Evolutionary conservation across 108 stramenopile genomes (phyloP).

Genomic region (Chaetoceros tenuissimus): DNA sequence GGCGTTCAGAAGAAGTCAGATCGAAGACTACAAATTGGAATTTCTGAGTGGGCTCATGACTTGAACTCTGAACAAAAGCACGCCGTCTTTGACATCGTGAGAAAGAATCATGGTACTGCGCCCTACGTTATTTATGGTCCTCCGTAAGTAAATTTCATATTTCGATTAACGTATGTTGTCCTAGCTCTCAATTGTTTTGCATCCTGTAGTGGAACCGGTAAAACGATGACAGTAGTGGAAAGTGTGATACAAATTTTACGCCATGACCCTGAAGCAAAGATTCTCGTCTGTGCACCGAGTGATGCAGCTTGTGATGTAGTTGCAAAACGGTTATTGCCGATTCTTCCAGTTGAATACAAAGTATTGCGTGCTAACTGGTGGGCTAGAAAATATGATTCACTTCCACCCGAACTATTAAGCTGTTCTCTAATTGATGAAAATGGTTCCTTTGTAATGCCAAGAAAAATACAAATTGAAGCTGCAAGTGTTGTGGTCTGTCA

Average conservation of each 20-base stretch:
- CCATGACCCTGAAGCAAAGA: neutral
- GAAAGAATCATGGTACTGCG: neutral
- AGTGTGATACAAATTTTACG: constrained; percentile 3
- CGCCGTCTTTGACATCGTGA: constrained; percentile 8
- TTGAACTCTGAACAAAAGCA: constrained; percentile 6
- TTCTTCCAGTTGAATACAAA: neutral
- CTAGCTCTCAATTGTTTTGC: too few relatives aligned
- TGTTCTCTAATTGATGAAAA: neutral
- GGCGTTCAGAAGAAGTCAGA: neutral
- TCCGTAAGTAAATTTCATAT: too few relatives aligned
- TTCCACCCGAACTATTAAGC: constrained; percentile 4
- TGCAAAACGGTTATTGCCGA: constrained; percentile 5
- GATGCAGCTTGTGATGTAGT: constrained; percentile 20
- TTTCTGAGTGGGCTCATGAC: neutral
- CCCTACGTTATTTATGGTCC: constrained; percentile 17
- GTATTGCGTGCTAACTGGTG: neutral
- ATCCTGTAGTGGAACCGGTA: constrained; percentile 2
- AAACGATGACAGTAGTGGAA: constrained; percentile 14
- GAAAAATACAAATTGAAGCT: neutral
- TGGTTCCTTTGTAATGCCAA: constrained; percentile 6
- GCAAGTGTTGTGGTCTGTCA: neutral
- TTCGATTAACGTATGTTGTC: too few relatives aligned
- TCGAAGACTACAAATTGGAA: neutral
- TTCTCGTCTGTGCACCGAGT: constrained; percentile 13
- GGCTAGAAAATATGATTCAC: neutral